A percentile compares a stretch with the other conserved stretches of the same genome.
Conservation (phyloP, 179 eudicot species). For the Beta lomatogona region DNA sequence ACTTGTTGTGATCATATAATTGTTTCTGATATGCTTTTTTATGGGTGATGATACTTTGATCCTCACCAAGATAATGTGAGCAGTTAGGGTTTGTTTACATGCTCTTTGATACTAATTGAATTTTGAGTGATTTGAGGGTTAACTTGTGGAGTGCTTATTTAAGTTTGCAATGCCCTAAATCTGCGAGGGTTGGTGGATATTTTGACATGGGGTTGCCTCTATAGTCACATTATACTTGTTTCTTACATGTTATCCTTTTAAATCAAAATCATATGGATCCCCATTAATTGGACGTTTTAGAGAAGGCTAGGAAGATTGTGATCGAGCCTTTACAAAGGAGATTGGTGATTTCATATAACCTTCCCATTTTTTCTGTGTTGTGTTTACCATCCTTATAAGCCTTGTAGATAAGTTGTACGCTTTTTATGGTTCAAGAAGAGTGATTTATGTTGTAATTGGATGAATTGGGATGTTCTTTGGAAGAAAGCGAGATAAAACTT, state of each 20-base stretch:
- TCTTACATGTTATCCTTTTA: background rate
- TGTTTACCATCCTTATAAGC: background rate
- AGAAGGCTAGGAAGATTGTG: background rate
- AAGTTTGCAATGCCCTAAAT: background rate
- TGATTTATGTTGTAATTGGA: no score
- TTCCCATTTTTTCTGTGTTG: background rate
- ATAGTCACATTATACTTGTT: no score
- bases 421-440: background rate
- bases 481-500: no score
- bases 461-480: background rate
- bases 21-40: background rate
- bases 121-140: no score
- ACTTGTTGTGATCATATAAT: background rate
- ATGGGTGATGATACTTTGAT: background rate
- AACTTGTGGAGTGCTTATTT: background rate
- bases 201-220: background rate
- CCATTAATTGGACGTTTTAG: background rate
- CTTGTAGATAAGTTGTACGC: background rate
- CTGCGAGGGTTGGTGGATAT: background rate
- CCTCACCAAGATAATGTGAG: background rate
- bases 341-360: background rate
- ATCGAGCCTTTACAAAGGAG: no score
- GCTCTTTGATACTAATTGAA: no score
- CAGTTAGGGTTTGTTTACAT: no score
- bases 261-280: background rate